These are phyloP conservation scores for Coprinopsis sp. DNA, from an alignment of 768 basidiomycete genomes.

Conservation along the genomic window DNA sequence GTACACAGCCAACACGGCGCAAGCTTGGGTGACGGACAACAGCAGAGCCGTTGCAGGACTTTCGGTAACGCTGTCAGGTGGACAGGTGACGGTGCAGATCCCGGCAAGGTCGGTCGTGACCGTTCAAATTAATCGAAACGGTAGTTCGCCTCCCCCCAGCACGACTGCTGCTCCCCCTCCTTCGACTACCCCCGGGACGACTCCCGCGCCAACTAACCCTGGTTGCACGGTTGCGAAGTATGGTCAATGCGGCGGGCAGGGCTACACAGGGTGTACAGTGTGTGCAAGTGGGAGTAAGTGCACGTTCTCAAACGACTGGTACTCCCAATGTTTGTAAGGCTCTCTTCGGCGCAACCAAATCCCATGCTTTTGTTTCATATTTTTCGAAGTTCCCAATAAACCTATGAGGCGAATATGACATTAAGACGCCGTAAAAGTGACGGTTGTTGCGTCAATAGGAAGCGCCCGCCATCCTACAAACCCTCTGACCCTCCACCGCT, in stretches of 20 bases:
- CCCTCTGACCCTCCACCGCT: no score
- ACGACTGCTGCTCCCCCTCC: not conserved
- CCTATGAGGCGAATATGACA: no score
- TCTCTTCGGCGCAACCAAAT: no score
- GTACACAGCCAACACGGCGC: constrained; percentile 3
- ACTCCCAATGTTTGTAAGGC: constrained; percentile 8
- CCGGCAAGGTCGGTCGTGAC: constrained; percentile 12
- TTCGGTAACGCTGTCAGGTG: constrained; percentile 7
- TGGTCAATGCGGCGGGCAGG: constrained; percentile 9
- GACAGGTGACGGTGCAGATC: constrained; percentile 9
- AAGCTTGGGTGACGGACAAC: constrained; percentile 13
- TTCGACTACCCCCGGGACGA: not conserved
- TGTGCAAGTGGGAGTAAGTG: constrained; percentile 7
- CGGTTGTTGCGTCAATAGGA: no score
- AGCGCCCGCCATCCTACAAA: no score
- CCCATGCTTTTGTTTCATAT: no score
- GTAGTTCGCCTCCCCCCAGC: not conserved
- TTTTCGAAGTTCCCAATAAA: no score
- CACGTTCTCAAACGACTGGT: constrained; percentile 1
- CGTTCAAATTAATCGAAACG: constrained; percentile 7
- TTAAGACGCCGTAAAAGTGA: no score
- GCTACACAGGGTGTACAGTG: constrained; percentile 5
- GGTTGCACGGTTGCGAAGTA: constrained; percentile 6
- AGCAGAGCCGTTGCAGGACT: constrained; percentile 7
- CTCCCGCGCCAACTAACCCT: constrained; percentile 2